Evolutionary conservation across 805 yeast genomes (phyloP).

Genomic region (Wickerhamiella alocasiicola): DNA sequence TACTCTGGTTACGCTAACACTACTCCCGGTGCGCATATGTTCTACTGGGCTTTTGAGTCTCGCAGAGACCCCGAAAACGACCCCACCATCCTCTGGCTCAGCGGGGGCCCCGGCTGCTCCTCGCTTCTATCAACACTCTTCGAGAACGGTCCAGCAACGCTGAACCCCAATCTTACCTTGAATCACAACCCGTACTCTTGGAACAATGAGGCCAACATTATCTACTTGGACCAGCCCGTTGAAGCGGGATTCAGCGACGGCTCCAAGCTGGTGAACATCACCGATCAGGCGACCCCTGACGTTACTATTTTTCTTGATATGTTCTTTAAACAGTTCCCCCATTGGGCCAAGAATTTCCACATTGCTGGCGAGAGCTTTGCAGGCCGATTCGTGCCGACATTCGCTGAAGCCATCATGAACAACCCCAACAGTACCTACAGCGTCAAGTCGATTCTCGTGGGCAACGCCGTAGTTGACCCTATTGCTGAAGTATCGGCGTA

Average conservation of each 20-base stretch:
- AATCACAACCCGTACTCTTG: slow-evolving; percentile 81
- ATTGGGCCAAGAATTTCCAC: slow-evolving; percentile 60
- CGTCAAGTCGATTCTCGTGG: slow-evolving; percentile 71
- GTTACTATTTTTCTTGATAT: slow-evolving; percentile 76
- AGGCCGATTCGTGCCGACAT: slow-evolving; percentile 94
- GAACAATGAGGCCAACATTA: slow-evolving; percentile 85
- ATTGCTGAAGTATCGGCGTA: slow-evolving; percentile 67
- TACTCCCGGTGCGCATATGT: slow-evolving; percentile 79
- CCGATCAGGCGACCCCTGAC: slow-evolving; percentile 66
- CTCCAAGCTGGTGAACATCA: slow-evolving; percentile 14
- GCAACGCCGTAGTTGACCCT: slow-evolving; percentile 90
- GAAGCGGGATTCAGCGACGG: slow-evolving; percentile 86
- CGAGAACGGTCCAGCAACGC: slow-evolving; percentile 83
- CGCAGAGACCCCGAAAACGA: slow-evolving; percentile 76
- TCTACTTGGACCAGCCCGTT: slow-evolving; percentile 90
- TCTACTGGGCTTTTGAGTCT: slow-evolving; percentile 83
- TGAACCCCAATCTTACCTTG: slow-evolving; percentile 53
- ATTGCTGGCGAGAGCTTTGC: slow-evolving; percentile 93
- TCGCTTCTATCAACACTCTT: slow-evolving; percentile 87
- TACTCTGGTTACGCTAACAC: slow-evolving; percentile 68
- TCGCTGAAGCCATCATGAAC: slow-evolving; percentile 42
- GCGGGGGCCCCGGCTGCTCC: slow-evolving; percentile 98
- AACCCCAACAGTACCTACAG: slow-evolving; percentile 57
- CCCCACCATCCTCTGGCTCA: slow-evolving; percentile 80
- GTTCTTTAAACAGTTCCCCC: slow-evolving; percentile 80